Conservation (phyloP, 371 early-diverging fungal species). For the Mucor irregularis region DNA sequence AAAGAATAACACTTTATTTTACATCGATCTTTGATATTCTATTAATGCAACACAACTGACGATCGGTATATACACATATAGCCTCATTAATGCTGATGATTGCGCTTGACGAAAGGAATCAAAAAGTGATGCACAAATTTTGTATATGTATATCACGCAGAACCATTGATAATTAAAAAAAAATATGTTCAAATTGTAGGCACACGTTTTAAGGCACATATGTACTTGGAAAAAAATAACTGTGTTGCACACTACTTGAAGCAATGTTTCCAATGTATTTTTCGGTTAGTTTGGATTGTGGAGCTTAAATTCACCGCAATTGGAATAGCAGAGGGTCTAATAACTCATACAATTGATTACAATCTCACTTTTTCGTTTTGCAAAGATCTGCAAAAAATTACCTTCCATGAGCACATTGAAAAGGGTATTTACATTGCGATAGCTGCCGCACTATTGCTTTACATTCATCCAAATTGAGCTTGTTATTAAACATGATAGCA, state of each 20-base stretch:
- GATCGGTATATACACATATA: too few species aligned
- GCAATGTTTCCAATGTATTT: too few species aligned
- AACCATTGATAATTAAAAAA: not conserved
- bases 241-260: too few species aligned
- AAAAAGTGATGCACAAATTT: too few species aligned
- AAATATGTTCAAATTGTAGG: not conserved
- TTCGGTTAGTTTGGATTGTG: too few species aligned
- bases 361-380: not conserved
- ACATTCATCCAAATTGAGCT: conserved; percentile 53
- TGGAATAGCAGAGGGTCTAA: conserved; percentile 26
- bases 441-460: conserved; percentile 51
- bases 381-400: conserved; percentile 8
- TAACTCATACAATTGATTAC: not conserved
- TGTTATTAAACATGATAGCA: conserved; percentile 81
- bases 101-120: too few species aligned
- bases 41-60: too few species aligned
- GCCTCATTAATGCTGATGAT: too few species aligned
- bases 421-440: conserved; percentile 60
- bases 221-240: too few species aligned
- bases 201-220: not conserved
- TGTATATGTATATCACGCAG: too few species aligned
- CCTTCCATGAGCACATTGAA: conserved; percentile 72
- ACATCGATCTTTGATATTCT: not conserved
- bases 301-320: too few species aligned
- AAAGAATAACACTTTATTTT: not conserved